Evolutionary conservation across 768 basidiomycete genomes (phyloP), one percentile per base, ranked within the genome.

Genomic region (Pleurotus sapidus): DNA sequence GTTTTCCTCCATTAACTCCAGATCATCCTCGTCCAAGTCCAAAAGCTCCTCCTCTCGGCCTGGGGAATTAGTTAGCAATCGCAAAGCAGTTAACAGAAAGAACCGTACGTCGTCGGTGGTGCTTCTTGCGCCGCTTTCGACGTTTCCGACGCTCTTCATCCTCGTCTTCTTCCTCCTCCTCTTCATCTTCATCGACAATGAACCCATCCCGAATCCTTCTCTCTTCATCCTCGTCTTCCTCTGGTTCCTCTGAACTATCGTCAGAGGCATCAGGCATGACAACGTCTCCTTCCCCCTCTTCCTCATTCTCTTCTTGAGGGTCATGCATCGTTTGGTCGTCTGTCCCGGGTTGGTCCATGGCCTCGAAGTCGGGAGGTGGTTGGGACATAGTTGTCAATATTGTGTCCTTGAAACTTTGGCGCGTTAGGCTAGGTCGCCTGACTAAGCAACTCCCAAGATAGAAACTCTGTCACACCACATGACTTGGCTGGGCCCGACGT

Each of bases 171-270:
- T 89, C 91, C 0, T 93, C 92, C 5, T 93, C 89, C 0, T 91
- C 93, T 58, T 95, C 93, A 7, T 91, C 88, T 56, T 89, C 91
- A 57, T 91, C 91, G 6, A 95, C 94, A 64, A 98, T 97, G 68
- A 98, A 97, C 0, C 92, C 95, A 49, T 95, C 91, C 50, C 85
- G 77, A 56, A 97, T 84, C 57, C 83, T 78, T 57, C 83, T 81
- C 64, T 77, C 89, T 74, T 94, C 94, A 60, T 96, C 95, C 64
- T 86, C 90, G 66, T 96, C 94, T 48, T 96, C 94, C 38, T 95
- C 92, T 37, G 84, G 88, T 66, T 94, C 91, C 64, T 93, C 92
- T 46, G 91, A 93, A 69, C 91, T 93, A 71, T 94, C 91, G 67
- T 90, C 89, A 17, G 85, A 83, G 56, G 72, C 72, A 55, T 74